Base-by-base conservation (phyloP, 2,329 filamentous ascomycete genomes). In the Didymella lethalis region DNA sequence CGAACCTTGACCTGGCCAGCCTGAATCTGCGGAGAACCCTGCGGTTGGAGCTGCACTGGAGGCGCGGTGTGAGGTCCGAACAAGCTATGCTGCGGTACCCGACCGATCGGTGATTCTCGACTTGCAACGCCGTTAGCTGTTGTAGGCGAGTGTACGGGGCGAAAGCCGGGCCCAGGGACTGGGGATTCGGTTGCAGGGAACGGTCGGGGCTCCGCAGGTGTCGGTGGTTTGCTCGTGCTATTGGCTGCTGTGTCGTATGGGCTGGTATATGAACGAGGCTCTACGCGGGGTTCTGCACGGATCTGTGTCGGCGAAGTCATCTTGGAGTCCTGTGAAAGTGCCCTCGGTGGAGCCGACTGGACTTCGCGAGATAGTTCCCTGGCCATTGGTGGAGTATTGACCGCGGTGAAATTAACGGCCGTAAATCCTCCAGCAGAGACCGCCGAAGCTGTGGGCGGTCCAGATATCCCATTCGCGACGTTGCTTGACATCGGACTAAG, bases 401-500 rank as follows among this genome's bases (percentile, higher is more conserved):
- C 64, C n/a, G 70, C 61, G 1, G 67, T 67, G 29, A 74, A 74
- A 25, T 71, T 73, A 12, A 71, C 67, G 34, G 69, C 54, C 2
- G 59, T 65, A 56, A 71, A 68, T 5, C 64, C 62, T 34, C 48
- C 63, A 48, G 62, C 58, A 31, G 63, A 54, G 12, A 53, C 50
- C 18, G 67, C 59, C 0, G 61, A 50, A 28, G 59, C 26, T 44
- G 44, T 54, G 16, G 63, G 40, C 20, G 67, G 54, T 41, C 68
- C 64, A 25, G 67, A 54, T 3, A 56, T 56, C 8, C 70, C 71
- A 28, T 75, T 75, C n/a, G 71, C 48, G 31, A 72, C 68, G 44
- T 66, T 75, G 54, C 59, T 73, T 16, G 71, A 69, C 18, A 75
- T 57, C 16, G 71, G 67, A 28, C 67, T 68, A 18, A 74, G 67